Conservation (phyloP, 805 yeast species). For the Cyberlindnera euphorbiiphila region DNA sequence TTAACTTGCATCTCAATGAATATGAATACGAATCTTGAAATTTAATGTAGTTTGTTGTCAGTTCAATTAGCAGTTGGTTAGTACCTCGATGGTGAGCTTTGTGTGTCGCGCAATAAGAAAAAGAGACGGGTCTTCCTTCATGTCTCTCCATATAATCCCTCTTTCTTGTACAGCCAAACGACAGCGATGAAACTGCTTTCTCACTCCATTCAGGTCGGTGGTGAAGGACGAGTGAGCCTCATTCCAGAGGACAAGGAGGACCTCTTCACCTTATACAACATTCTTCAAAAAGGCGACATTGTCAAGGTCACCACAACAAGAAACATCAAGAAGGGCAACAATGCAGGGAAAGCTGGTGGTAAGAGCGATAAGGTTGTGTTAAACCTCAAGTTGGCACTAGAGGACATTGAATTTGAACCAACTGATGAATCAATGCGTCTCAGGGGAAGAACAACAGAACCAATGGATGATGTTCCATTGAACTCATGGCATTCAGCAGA, state of each 20-base stretch:
- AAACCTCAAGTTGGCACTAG: slow-evolving; percentile 56
- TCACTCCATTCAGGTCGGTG: slow-evolving; percentile 50
- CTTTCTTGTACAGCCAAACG: neutral
- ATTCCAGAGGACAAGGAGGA: slow-evolving; percentile 89
- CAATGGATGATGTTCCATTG: slow-evolving; percentile 70
- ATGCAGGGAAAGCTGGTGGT: slow-evolving; percentile 12
- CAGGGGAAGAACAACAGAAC: slow-evolving; percentile 68
- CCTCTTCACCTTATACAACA: slow-evolving; percentile 81
- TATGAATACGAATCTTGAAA: slow-evolving; percentile 3
- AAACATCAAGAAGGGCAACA: slow-evolving; percentile 43
- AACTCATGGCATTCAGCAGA: slow-evolving; percentile 89
- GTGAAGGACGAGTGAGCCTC: slow-evolving; percentile 61
- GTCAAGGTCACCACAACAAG: slow-evolving; percentile 66
- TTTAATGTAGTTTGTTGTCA: neutral
- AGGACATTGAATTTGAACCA: slow-evolving; percentile 74
- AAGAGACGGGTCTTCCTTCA: neutral
- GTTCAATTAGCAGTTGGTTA: too few species aligned
- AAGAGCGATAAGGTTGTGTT: slow-evolving; percentile 52
- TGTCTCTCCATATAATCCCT: neutral
- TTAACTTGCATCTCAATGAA: slow-evolving; percentile 30
- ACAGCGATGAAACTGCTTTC: slow-evolving; percentile 52
- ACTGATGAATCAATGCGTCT: slow-evolving; percentile 72
- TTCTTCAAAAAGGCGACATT: slow-evolving; percentile 73
- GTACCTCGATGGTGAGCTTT: too few species aligned
- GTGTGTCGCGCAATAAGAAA: neutral